Base-by-base conservation (phyloP, 1,284 basidiomycete species). In the Phenoliferia sp. region DNA sequence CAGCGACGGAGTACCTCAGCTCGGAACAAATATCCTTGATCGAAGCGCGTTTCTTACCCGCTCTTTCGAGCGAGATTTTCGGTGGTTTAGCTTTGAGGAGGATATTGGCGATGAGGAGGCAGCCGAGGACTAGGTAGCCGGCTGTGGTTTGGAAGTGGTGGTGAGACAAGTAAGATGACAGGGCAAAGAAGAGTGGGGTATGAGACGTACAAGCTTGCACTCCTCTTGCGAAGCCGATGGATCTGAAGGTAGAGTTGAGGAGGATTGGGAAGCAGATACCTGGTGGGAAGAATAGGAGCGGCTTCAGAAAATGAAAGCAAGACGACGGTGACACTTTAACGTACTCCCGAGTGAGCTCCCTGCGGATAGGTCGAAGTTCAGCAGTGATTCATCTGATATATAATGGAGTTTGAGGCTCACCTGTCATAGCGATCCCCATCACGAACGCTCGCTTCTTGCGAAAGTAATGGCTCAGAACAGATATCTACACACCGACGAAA, bases 231-330 rank as follows among this genome's bases (percentile, higher is more conserved):
- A 62, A 62, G 22, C 48, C 32, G 3, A 52, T 26, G 15, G 31
- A 26, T 10, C 22, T 26, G 31, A 62, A 54, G 22, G 39, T 34
- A 5, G 16, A 19, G 32, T 62, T 62, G 60, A 62, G 48, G 34
- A 62, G 36, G 48, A 62, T 62, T 15, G 57, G 57, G 58, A 64
- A 59, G 57, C 52, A 33, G 33, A 64, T 35, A 15, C 55, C 55
- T 58, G 31, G n/a, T n/a, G n/a, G n/a, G n/a, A n/a, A n/a, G n/a
- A n/a, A n/a, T n/a, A n/a, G n/a, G n/a, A n/a, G n/a, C n/a, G n/a
- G n/a, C n/a, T n/a, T n/a, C n/a, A n/a, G n/a, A n/a, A n/a, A n/a
- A n/a, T n/a, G n/a, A n/a, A n/a, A n/a, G n/a, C n/a, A 7, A 17
- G 12, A n/a, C 22, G 5, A 29, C 19, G 28, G 28, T 26, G 17